Base-by-base conservation (phyloP, 352 stramenopile genomes). In the Pythium oligandrum region DNA sequence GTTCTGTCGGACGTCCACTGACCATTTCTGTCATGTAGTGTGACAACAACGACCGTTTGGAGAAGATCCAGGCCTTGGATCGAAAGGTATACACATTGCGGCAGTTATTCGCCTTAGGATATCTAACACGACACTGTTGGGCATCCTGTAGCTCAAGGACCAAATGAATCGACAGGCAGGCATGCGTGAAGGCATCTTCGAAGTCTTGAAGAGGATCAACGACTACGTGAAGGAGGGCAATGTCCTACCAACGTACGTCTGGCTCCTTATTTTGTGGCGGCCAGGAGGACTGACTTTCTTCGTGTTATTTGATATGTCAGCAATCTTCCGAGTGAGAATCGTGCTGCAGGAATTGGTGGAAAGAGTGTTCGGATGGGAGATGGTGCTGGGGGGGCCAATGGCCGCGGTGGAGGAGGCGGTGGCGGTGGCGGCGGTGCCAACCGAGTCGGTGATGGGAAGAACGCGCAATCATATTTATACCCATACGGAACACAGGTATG, bases 131-230 rank as follows among this genome's bases (percentile, higher is more conserved):
- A 26, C 17, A 26, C 17, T 26, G 17, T 26, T 26, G 17, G 17
- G 17, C 17, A 26, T 26, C 17, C 17, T 26, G 17, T 26, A 88
- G 78, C 92, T 93, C 53, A 91, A 91, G 59, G 78, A 91, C 44
- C 85, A 95, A 57, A 90, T 95, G 78, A 95, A 95, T 68, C 87
- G 87, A 45, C 79, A 91, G 70, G 70, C 70, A 4, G 76, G 68
- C 4, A 78, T 93, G 66, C 85, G 93, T 58, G 85, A 95, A 51
- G 83, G 85, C 17, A 77, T 95, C 52, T 92, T 91, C 58, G 85
- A 93, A 63, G 78, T 93, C 7, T 60, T 95, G 11, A 71, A 75
- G 32, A 74, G 83, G 1, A 95, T 95, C 44, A 80, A 82, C 11
- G 79, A 88, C 44, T 91, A 81, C 55, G 64, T 92, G 0, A 88